Evolutionary conservation across 352 stramenopile genomes (phyloP).

Genomic region (Phytophthora macrochlamydospora): DNA sequence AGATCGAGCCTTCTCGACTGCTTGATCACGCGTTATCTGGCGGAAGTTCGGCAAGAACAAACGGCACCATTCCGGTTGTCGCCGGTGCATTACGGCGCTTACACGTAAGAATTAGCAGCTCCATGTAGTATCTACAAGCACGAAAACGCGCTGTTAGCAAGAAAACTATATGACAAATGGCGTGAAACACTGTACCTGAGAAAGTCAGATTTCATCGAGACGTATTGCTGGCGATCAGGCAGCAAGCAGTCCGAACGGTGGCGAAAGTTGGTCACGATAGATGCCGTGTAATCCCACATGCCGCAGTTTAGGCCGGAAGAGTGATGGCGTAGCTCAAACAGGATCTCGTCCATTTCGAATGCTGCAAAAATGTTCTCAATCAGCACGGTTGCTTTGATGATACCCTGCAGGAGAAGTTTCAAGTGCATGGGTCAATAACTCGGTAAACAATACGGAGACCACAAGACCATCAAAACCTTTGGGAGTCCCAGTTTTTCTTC

Average conservation of each 20-base stretch:
- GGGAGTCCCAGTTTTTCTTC: conserved; percentile 89
- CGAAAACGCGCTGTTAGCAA: background rate
- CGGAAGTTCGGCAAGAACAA: conserved; percentile 93
- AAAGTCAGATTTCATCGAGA: conserved; percentile 74
- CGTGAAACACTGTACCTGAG: conserved; percentile 34
- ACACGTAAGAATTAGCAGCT: conserved; percentile 93
- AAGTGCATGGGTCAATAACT: background rate
- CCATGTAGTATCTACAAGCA: conserved; percentile 82
- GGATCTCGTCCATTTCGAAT: conserved; percentile 97
- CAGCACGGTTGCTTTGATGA: conserved; percentile 92
- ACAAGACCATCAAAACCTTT: conserved; percentile 34
- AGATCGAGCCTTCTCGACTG: conserved; percentile 78
- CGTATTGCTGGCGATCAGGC: conserved; percentile 89
- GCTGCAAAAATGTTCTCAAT: conserved; percentile 97
- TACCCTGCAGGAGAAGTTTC: conserved; percentile 29
- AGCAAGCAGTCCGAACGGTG: conserved; percentile 80
- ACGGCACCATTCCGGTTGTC: conserved; percentile 96
- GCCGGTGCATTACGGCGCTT: conserved; percentile 92
- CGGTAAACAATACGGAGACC: background rate
- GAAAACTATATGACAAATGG: background rate
- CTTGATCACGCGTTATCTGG: conserved; percentile 56
- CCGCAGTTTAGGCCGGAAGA: conserved; percentile 96
- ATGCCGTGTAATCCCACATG: conserved; percentile 98
- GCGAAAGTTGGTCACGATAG: conserved; percentile 95
- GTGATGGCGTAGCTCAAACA: conserved; percentile 95